Evolutionary conservation across 345 rosid genomes (phyloP).

Genomic region (Psidium friedrichsthalianum): DNA sequence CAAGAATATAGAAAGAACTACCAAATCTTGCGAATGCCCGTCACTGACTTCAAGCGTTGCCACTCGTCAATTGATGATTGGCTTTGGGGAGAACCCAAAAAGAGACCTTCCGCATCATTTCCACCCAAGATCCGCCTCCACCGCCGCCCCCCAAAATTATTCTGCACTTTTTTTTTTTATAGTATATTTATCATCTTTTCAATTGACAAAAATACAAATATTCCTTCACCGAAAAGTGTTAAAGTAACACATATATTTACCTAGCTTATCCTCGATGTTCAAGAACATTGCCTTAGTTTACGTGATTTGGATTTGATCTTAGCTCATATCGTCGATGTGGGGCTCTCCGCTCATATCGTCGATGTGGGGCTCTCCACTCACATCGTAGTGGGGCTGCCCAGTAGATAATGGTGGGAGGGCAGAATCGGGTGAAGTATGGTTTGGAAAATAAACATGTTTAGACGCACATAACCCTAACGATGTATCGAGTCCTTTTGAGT

Average conservation of each 20-base stretch:
- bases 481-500: fast-evolving
- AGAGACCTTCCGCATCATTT: neutral
- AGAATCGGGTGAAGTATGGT: fast-evolving
- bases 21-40: neutral
- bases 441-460: neutral
- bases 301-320: fast-evolving
- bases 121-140: neutral
- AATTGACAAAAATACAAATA: neutral
- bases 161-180: neutral
- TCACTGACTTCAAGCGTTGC: neutral
- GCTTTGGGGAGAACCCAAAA: neutral
- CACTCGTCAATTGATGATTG: neutral
- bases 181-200: neutral
- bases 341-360: neutral
- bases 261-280: too few relatives aligned
- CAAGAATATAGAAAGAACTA: fast-evolving
- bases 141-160: neutral
- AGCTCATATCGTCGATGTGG: neutral
- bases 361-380: neutral
- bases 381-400: neutral
- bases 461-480: neutral
- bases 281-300: neutral
- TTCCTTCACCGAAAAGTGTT: neutral
- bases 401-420: neutral
- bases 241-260: neutral